A percentile compares a stretch with the other conserved stretches of the same genome.
These are phyloP conservation scores for Psilocybe sp. DNA, from an alignment of 768 basidiomycete genomes.

Conservation along the genomic window DNA sequence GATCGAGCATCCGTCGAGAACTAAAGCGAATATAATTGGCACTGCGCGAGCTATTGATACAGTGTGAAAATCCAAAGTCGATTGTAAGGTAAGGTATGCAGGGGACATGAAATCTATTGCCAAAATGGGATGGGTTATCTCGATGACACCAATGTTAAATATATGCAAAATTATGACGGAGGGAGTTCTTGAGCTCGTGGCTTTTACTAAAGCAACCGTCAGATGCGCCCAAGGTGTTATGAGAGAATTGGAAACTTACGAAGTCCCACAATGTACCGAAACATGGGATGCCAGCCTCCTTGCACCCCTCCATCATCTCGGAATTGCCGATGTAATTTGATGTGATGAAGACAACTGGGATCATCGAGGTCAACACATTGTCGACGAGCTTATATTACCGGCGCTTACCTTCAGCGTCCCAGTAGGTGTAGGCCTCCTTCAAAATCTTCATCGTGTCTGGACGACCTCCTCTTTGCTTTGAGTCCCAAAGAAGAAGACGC, in stretches of 20 bases:
- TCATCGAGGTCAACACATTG: neutral
- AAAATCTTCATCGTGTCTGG: conserved; percentile 77
- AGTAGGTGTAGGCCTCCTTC: conserved; percentile 63
- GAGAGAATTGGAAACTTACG: conserved; percentile 24
- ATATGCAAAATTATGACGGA: conserved; percentile 14
- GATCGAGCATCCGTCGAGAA: conserved; percentile 4
- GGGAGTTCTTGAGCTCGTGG: conserved; percentile 11
- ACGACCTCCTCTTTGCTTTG: conserved; percentile 67
- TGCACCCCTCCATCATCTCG: conserved; percentile 80
- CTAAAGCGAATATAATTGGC: conserved; percentile 20
- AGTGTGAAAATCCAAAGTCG: conserved; percentile 24
- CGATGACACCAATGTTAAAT: conserved; percentile 19
- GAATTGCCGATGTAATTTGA: conserved; percentile 79
- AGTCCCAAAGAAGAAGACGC: conserved; percentile 76
- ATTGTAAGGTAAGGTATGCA: conserved; percentile 18
- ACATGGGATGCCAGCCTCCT: conserved; percentile 61
- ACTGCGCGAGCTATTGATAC: conserved; percentile 27
- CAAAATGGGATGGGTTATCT: conserved; percentile 17
- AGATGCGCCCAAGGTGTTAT: conserved; percentile 2
- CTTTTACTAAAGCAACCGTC: conserved; percentile 21
- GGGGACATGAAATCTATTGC: conserved; percentile 22
- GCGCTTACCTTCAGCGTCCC: conserved; percentile 64
- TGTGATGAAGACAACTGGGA: conserved; percentile 73
- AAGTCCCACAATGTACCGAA: conserved; percentile 77
- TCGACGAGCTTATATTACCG: neutral